Base-by-base conservation (phyloP, 2,329 filamentous ascomycete genomes). In the Fusarium acutatum region DNA sequence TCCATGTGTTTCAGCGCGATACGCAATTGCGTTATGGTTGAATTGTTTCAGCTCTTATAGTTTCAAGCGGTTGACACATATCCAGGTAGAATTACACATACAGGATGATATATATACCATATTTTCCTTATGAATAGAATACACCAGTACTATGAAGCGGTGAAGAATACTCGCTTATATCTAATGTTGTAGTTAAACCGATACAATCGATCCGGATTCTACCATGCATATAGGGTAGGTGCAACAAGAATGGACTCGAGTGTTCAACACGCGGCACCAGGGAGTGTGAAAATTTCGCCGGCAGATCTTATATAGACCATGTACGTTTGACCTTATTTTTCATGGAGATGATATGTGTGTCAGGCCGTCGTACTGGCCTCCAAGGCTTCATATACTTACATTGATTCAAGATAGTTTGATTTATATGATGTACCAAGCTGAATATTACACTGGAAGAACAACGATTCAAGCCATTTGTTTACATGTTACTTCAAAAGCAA, bases 71-170 rank as follows among this genome's bases (percentile, higher is more conserved):
- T 22, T 15, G n/a, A 14, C 11, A 11, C 5, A 35, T 26, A 11
- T 11, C 3, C 13, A 35, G 10, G 8, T 35, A 14, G 1, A 26
- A 24, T 20, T 20, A 50, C 8, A 9, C 20, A 13, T 24, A 20
- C 12, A 20, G 4, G 28, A 13, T 17, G 18, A 24, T 15, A 14
- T 20, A n/a, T 9, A 6, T 20, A 24, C 12, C n/a, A 50, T 13
- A 24, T 3, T 8, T 9, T 26, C 9, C 4, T 3, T 11, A 11
- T 7, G 9, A 13, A 24, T 34, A 34, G 4, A 6, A 6, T 14
- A 6, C 18, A 10, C 14, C 4, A 20, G 9, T 34, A 20, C 9
- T 50, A 15, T 11, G 7, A 10, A 22, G 24, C 13, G 17, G 10
- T 12, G 13, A 35, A 34, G 12, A 26, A 12, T 35, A 20, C 7